These are phyloP conservation scores for Claviceps africana DNA, from an alignment of 2,329 filamentous ascomycete species.

Conservation along the genomic window DNA sequence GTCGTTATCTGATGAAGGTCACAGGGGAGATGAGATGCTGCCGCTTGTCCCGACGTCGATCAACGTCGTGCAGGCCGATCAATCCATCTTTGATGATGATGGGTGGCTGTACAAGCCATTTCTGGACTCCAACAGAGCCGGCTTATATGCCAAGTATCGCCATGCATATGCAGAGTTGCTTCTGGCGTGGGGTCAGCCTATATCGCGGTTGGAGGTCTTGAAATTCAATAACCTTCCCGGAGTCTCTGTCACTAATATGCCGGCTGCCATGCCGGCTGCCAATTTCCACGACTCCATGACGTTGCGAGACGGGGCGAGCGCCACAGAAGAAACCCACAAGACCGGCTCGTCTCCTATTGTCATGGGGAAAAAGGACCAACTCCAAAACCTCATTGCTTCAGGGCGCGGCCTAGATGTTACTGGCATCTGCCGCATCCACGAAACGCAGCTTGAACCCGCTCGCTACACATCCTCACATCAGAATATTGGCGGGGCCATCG, in stretches of 20 bases:
- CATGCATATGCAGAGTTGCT: constrained; percentile 55
- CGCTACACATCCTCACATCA: constrained; percentile 29
- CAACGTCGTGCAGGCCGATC: constrained; percentile 43
- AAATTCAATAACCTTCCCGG: constrained; percentile 53
- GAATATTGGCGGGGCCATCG: constrained; percentile 31
- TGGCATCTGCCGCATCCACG: constrained; percentile 48
- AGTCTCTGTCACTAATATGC: constrained; percentile 18
- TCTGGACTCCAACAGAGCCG: constrained; percentile 35
- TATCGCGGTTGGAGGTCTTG: constrained; percentile 51
- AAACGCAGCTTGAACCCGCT: constrained; percentile 46
- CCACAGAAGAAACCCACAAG: constrained; percentile 21
- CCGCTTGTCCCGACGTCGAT: constrained; percentile 37
- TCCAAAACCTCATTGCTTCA: constrained; percentile 34
- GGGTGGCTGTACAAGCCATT: constrained; percentile 48
- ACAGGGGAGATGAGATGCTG: constrained; percentile 29
- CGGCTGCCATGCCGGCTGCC: constrained; percentile 16
- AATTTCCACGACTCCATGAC: constrained; percentile 24
- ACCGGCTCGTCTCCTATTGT: constrained; percentile 35
- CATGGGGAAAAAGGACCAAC: constrained; percentile 41
- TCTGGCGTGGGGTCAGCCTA: constrained; percentile 49
- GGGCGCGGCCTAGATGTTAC: constrained; percentile 47
- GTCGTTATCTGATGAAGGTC: constrained; percentile 41
- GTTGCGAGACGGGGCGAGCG: constrained; percentile 24
- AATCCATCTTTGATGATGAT: constrained; percentile 54
- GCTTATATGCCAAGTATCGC: constrained; percentile 45